Percentiles rank a stretch among this genome's conserved stretches.
Conservation (phyloP, 495 filamentous ascomycete species). For the Pseudotulostoma volvatum region DNA sequence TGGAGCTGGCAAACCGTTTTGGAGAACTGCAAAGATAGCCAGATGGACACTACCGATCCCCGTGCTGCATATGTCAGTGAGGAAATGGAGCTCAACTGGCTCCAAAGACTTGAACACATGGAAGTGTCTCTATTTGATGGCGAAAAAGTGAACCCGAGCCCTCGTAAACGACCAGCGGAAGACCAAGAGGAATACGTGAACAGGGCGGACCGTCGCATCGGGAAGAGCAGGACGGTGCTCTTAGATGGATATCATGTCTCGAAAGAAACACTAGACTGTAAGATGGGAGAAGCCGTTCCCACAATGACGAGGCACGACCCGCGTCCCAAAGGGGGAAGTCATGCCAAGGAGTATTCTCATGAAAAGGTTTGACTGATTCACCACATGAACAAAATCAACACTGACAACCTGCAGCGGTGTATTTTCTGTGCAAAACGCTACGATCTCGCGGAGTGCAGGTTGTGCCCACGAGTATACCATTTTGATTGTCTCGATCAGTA, state of each 20-base stretch:
- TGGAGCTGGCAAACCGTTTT: conserved; percentile 43
- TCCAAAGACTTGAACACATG: conserved; percentile 41
- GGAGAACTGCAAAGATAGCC: conserved; percentile 37
- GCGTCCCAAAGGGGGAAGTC: neutral
- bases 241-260: neutral
- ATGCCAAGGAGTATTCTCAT: neutral
- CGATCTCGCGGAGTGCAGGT: conserved; percentile 29
- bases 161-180: conserved; percentile 23
- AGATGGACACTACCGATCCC: too few relatives aligned
- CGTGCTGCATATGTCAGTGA: too few relatives aligned
- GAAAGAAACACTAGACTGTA: neutral
- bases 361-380: conserved; percentile 1
- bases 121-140: conserved; percentile 45
- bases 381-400: too few relatives aligned
- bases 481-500: conserved; percentile 29
- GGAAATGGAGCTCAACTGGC: conserved; percentile 40
- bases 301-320: neutral
- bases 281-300: neutral
- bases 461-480: conserved; percentile 44
- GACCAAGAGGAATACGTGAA: neutral
- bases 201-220: conserved; percentile 22
- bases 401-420: conserved; percentile 32
- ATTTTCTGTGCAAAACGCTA: conserved; percentile 38
- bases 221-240: conserved; percentile 44
- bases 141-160: conserved; percentile 16